Evolutionary conservation across 768 basidiomycete species (phyloP).

Genomic region (Saitozyma sp.): DNA sequence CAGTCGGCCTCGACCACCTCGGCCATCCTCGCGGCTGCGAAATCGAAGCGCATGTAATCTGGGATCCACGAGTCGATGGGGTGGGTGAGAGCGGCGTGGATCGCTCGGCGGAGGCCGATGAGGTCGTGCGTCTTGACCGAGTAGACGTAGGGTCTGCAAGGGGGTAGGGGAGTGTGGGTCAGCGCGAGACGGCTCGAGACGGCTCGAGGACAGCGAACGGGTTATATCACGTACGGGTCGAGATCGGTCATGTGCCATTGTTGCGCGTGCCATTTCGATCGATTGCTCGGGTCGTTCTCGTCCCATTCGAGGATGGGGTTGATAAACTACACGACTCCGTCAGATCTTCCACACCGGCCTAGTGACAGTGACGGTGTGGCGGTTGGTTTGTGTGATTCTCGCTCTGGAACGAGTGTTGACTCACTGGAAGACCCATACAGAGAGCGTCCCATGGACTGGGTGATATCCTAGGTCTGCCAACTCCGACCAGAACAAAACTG

Average conservation of each 20-base stretch:
- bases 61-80: slow-evolving; percentile 42
- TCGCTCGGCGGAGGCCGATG: slow-evolving; percentile 17
- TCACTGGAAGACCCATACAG: slow-evolving; percentile 45
- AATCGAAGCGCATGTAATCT: slow-evolving; percentile 38
- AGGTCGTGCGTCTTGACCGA: slow-evolving; percentile 38
- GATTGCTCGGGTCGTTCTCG: slow-evolving; percentile 28
- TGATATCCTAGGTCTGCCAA: slow-evolving; percentile 38
- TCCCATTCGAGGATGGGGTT: slow-evolving; percentile 46
- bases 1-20: slow-evolving; percentile 39
- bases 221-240: slow-evolving; percentile 45
- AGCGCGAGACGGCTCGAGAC: too few species aligned
- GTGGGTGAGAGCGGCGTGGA: slow-evolving; percentile 22
- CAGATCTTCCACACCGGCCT: too few species aligned
- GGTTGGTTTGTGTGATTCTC: too few species aligned
- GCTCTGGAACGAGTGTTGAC: slow-evolving; percentile 1
- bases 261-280: slow-evolving; percentile 39
- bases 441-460: slow-evolving; percentile 46
- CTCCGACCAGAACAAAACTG: slow-evolving; percentile 38
- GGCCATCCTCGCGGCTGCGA: slow-evolving; percentile 19
- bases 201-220: too few species aligned
- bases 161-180: background rate
- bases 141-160: slow-evolving; percentile 42
- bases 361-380: too few species aligned
- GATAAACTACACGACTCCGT: slow-evolving; percentile 28
- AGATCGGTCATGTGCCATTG: slow-evolving; percentile 48